Evolutionary conservation across 208 protist species (phyloP).

Genomic region (Angomonas ambiguus): DNA sequence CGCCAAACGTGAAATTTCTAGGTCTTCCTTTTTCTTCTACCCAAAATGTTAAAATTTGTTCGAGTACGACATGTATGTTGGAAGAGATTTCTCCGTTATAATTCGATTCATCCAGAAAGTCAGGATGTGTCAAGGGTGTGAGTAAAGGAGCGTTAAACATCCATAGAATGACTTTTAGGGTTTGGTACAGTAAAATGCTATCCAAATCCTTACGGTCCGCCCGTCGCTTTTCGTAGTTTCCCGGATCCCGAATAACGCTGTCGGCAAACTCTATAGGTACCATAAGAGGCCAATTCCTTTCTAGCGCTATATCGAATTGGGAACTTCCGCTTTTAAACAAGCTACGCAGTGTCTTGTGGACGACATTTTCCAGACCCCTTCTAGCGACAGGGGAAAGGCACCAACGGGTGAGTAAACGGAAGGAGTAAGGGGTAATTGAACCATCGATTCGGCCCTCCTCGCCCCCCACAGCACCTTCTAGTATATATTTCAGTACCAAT

Average conservation of each 20-base stretch:
- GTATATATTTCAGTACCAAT: neutral
- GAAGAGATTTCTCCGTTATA: neutral
- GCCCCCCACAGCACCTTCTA: neutral
- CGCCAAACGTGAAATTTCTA: conserved; percentile 25
- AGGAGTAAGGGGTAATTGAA: neutral
- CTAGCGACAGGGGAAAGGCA: neutral
- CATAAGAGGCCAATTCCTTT: conserved; percentile 12
- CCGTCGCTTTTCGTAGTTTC: neutral
- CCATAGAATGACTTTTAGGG: neutral
- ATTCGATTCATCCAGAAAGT: neutral
- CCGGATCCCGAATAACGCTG: neutral
- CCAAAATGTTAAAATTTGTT: neutral
- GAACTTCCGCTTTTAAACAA: neutral
- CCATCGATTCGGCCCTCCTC: neutral
- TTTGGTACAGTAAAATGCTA: neutral
- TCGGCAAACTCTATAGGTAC: conserved; percentile 22
- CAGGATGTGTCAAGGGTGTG: neutral
- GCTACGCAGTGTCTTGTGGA: neutral
- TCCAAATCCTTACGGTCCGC: neutral
- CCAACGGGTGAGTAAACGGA: neutral
- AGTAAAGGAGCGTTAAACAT: neutral
- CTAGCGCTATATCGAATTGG: neutral
- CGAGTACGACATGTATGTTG: neutral
- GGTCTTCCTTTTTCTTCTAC: neutral
- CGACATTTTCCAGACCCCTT: neutral